Base-by-base conservation (phyloP, 768 basidiomycete genomes). In the Boletus rufocinnamomeus region DNA sequence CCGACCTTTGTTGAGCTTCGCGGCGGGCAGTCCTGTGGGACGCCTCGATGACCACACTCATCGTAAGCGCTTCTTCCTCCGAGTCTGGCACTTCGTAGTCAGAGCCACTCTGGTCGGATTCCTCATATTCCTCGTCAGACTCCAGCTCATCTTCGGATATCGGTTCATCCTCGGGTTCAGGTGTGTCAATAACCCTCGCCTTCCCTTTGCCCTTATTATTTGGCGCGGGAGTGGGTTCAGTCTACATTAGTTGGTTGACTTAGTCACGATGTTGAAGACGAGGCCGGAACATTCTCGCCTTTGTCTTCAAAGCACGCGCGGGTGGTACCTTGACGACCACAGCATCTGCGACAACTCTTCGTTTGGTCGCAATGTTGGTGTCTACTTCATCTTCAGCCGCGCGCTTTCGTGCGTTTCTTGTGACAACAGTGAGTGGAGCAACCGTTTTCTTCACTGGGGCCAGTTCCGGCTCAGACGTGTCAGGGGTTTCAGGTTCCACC, bases 41-140 rank as follows among this genome's bases (percentile, higher is more conserved):
- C 58, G 76, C 65, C 55, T 77, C 73, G 41, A 88, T 77, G 30
- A 86, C 89, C 25, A 77, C 79, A 44, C 77, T 73, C 17, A 91
- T 40, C 84, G 89, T 81, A 23, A 84, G 55, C 0, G 58, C 74
- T 35, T 76, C 74, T 37, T 67, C 63, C 35, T 79, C 76, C 44
- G 77, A 77, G 27, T 77, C 76, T 21, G 72, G 52, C 16, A 73
- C 69, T 43, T 81, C 75, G 61, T 86, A 89, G 56, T 87, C 87
- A 41, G 88, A 89, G 28, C 79, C 85, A 58, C 72, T 72, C 54
- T 76, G 80, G 32, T 80, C 80, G 19, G 81, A 84, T 57, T 87
- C 86, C 13, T 77, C 74, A 28, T 79, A 48, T 23, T 70, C 62
- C 44, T 79, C 79, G 48, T 75, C 73, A 58, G 75, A 78, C 40